A percentile compares a stretch with the other conserved stretches of the same genome.
phyloP scores from a whole-genome alignment of 2,329 filamentous ascomycete species.

The Myriosclerotinia duriaeana region DNA sequence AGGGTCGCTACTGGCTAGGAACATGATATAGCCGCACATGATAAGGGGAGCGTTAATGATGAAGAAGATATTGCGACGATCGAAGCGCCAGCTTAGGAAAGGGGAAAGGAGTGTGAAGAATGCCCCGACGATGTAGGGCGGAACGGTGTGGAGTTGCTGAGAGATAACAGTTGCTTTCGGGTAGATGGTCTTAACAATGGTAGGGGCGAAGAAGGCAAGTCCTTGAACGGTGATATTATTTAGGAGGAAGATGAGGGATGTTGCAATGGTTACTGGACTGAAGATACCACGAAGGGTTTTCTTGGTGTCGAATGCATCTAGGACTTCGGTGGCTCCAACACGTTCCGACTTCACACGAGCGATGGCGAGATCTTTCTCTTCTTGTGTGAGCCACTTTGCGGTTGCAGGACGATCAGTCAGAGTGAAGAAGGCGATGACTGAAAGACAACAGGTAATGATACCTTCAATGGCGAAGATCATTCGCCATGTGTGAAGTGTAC shows the following conservation, averaged over 20 bases:
- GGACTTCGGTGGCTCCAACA: slow-evolving; percentile 58
- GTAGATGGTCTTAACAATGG: slow-evolving; percentile 69
- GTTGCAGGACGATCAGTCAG: slow-evolving; percentile 69
- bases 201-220: slow-evolving; percentile 68
- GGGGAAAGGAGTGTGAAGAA: slow-evolving; percentile 65
- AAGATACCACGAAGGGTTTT: slow-evolving; percentile 64
- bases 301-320: slow-evolving; percentile 60
- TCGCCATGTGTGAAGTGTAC: slow-evolving; percentile 57
- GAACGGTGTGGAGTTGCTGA: slow-evolving; percentile 69
- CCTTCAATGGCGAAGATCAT: slow-evolving; percentile 75
- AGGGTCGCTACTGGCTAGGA: slow-evolving; percentile 55
- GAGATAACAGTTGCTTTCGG: slow-evolving; percentile 55
- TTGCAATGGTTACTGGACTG: slow-evolving; percentile 60
- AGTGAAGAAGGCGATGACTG: slow-evolving; percentile 61
- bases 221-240: slow-evolving; percentile 66
- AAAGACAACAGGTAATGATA: slow-evolving; percentile 58
- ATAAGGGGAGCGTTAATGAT: slow-evolving; percentile 59
- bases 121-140: slow-evolving; percentile 67
- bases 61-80: slow-evolving; percentile 61
- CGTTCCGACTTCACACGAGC: slow-evolving; percentile 68
- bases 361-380: slow-evolving; percentile 66
- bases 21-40: slow-evolving; percentile 71
- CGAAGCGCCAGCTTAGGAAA: slow-evolving; percentile 59
- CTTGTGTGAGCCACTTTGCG: slow-evolving; percentile 62
- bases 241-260: slow-evolving; percentile 48